Base-by-base conservation (phyloP, 106 monocot species). In the Allium fistulosum region DNA sequence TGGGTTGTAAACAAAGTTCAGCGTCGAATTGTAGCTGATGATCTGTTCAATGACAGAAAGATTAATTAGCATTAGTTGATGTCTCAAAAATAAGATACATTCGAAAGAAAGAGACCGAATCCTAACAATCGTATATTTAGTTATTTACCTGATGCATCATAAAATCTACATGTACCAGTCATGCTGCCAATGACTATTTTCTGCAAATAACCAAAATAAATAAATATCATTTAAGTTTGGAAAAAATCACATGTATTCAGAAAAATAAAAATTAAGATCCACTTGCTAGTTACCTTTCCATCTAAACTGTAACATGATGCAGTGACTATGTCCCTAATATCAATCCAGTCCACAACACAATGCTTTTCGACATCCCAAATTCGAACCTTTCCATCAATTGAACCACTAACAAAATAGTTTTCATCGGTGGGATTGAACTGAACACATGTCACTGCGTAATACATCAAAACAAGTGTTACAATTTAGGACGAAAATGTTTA, bases 371-470 rank as follows among this genome's bases (percentile, higher is more conserved):
- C 78, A 50, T 85, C 82, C 96, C 96, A 97, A 60, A 97, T 80
- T 18, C 96, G 91, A 68, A 97, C 70, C 70, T 88, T 92, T 7
- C 96, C 96, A 81, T 97, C 96, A 60, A 97, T 80, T 10, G 84
- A 97, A 28, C 96, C 92, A 69, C 88, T 97, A 53, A 92, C 74
- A 56, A 97, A 88, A 57, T 80, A 97, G 57, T 72, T 74, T 68
- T 97, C 96, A 60, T 88, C 68, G 0, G 67, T 50, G 4, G 96
- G 96, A 72, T 89, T 86, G 68, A 92, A 92, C 61, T 97, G 96
- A 52, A 97, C 77, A 26, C 83, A 92, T 22, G 96, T 97, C 49
- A 97, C 96, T 97, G 84, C 83, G 76, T 69, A 64, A 71, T 77
- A 56, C 45, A 47, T 18, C 51, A 53, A 12, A 75, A 9, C 69